Evolutionary conservation across 306 rosid species (phyloP), one percentile per base, ranked within the genome.

Genomic region (Cicer cuneatum): DNA sequence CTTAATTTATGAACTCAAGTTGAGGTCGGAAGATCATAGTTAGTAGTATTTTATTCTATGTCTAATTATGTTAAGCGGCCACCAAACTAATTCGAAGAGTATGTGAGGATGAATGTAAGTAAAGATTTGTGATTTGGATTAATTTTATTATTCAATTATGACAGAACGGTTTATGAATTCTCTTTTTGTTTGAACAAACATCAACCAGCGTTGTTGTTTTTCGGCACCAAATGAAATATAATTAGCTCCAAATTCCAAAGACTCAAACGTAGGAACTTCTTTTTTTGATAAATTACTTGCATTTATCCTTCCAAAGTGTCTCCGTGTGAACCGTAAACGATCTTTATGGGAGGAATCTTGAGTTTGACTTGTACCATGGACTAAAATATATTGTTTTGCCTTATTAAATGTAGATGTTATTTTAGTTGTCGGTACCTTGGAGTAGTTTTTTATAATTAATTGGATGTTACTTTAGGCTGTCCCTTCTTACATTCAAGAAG

Each of bases 401-500:
- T n/a, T 61, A 61, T 8, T 39, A 39, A 60, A 60, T 21, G 29
- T 24, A 54, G 33, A 54, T 21, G 63, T 57, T 60, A 37, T 2
- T 61, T 37, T 61, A 62, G n/a, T 15, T 62, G 68, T 15, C 68
- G 39, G 33, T 5, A n/a, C 13, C 47, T 39, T 14, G 35, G 5
- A 29, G 35, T 29, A 29, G 35, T 29, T 29, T 29, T 2, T 29
- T 29, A 3, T 29, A 29, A 38, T 39, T 8, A 15, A 39, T 64
- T 40, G 18, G 69, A 39, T 63, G 48, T 8, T 64, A 15, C 69
- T 64, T 40, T 41, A 15, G 14, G 69, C 69, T 12, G 69, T 15
- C 51, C 37, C 51, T 64, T 21, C 37, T 15, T 10, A 64, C 49
- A 64, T 18, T 64, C 35, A 64, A 64, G 8, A n/a, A n/a, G n/a